Percentiles rank a stretch among this genome's conserved stretches.
Evolutionary conservation across 1,284 basidiomycete species (phyloP).

Genomic region (Wallemia mellicola): DNA sequence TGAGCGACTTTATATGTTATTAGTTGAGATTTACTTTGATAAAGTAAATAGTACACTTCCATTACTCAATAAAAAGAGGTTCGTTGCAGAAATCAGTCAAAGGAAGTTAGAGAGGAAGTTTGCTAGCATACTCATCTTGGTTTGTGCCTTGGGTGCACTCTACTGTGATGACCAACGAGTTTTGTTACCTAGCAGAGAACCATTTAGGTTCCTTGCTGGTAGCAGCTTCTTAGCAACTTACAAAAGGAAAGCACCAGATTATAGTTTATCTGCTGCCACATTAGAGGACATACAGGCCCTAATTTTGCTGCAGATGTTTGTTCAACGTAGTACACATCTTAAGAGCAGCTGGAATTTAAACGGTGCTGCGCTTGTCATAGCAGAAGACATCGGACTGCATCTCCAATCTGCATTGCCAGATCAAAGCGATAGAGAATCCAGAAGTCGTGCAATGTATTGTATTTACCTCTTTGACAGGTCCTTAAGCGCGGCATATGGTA

Average conservation of each 20-base stretch:
- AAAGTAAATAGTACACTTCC: background rate
- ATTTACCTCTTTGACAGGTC: background rate
- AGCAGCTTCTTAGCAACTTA: background rate
- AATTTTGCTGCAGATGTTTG: background rate
- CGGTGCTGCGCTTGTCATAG: background rate
- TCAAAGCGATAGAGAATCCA: background rate
- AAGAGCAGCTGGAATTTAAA: background rate
- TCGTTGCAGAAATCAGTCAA: background rate
- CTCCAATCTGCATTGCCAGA: background rate
- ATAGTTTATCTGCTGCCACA: background rate
- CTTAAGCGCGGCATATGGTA: background rate
- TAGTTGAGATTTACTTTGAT: background rate
- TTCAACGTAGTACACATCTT: background rate
- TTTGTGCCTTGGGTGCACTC: background rate
- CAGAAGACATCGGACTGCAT: background rate
- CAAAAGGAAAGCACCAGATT: background rate
- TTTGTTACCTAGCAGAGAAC: background rate
- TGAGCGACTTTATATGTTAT: background rate
- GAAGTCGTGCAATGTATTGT: background rate
- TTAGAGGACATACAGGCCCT: background rate
- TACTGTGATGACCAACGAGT: background rate
- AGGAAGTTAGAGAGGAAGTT: background rate
- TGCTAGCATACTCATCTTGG: background rate
- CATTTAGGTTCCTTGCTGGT: background rate
- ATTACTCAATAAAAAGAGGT: background rate